Conservation (phyloP, 495 filamentous ascomycete species). For the Penicillium waksmanii region DNA sequence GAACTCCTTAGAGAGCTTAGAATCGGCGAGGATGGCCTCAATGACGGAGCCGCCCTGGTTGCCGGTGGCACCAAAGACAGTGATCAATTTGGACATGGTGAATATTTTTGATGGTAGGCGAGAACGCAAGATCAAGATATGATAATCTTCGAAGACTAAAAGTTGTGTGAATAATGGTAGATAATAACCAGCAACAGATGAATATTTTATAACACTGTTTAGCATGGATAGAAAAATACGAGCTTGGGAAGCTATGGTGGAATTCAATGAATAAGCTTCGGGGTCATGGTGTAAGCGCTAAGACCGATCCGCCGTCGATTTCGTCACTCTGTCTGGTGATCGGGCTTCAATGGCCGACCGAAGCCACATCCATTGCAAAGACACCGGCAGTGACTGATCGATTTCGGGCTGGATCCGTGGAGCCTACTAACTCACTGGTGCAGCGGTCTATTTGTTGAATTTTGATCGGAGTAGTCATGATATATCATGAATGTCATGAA, state of each 20-base stretch:
- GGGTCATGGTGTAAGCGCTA: not conserved
- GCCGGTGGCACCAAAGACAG: slow-evolving; percentile 53
- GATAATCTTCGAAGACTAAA: not conserved
- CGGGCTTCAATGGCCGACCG: not conserved
- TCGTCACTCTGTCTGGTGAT: not conserved
- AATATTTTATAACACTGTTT: not conserved
- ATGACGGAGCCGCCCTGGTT: slow-evolving; percentile 38
- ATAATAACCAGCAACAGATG: not conserved
- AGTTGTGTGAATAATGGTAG: not conserved
- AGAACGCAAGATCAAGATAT: not conserved
- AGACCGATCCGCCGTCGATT: not conserved
- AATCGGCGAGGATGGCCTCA: slow-evolving; percentile 27
- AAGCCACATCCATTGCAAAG: not conserved
- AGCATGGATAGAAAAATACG: not conserved
- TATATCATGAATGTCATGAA: not conserved
- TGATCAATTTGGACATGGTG: slow-evolving; percentile 40
- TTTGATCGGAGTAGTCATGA: not conserved
- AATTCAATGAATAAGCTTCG: not conserved
- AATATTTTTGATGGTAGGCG: not conserved
- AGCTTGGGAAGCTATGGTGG: not conserved
- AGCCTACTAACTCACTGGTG: not conserved
- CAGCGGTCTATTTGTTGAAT: not conserved
- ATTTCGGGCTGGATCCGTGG: not conserved
- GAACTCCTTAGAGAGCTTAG: slow-evolving; percentile 39
- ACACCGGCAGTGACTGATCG: not conserved